Evolutionary conservation across 805 yeast species (phyloP).

Genomic region (Candida coquimbonensis): DNA sequence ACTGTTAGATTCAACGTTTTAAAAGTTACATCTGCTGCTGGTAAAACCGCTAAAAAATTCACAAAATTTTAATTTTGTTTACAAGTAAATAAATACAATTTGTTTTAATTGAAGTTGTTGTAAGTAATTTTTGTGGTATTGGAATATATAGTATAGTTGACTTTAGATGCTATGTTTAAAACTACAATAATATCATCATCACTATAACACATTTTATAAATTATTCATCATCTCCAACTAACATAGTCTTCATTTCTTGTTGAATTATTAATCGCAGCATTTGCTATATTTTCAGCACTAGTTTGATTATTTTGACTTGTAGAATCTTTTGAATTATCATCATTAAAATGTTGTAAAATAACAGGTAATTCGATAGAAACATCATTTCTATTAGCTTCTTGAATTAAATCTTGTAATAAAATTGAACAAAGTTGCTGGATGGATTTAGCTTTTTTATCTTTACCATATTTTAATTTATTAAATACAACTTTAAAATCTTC

Average conservation of each 20-base stretch:
- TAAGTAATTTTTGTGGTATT: too few species aligned
- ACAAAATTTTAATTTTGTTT: slow-evolving; percentile 71
- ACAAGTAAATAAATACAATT: slow-evolving; percentile 3
- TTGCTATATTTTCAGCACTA: slow-evolving; percentile 9
- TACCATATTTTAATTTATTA: slow-evolving; percentile 49
- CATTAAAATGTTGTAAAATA: slow-evolving; percentile 13
- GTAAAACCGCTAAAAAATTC: slow-evolving; percentile 90
- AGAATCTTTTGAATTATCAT: neutral
- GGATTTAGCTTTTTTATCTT: slow-evolving; percentile 38
- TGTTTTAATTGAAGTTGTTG: neutral
- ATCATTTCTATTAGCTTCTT: slow-evolving; percentile 14
- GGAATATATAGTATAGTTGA: too few species aligned
- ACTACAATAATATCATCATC: neutral
- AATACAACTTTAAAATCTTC: slow-evolving; percentile 55
- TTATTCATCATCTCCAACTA: slow-evolving; percentile 3
- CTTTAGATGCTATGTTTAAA: neutral
- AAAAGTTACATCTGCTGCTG: slow-evolving; percentile 84
- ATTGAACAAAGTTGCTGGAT: slow-evolving; percentile 28
- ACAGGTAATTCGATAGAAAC: slow-evolving; percentile 17
- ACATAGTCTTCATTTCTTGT: slow-evolving; percentile 5
- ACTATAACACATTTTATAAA: neutral
- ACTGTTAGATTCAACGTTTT: slow-evolving; percentile 99
- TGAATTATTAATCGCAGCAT: slow-evolving; percentile 15
- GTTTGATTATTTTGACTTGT: neutral
- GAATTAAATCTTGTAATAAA: slow-evolving; percentile 17